phyloP scores from a whole-genome alignment of 108 stramenopile species.

The Nannochloropsis granulata region DNA sequence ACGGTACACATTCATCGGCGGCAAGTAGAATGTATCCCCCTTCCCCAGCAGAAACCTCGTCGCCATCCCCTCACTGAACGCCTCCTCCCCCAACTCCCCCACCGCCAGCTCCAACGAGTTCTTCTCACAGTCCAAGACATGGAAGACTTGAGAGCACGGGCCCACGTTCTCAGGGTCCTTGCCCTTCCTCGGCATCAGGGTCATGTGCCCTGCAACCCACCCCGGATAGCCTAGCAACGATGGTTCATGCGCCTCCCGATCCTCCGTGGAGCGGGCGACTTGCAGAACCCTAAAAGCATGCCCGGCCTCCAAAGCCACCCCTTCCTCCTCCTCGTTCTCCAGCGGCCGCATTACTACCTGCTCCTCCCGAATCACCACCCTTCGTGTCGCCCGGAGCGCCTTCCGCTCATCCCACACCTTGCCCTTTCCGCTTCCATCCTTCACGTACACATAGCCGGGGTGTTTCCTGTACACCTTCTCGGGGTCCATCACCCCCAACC shows the following conservation, averaged over 20 bases:
- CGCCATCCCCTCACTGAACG: conserved; percentile 55
- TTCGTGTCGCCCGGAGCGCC: not conserved
- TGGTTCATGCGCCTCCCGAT: not conserved
- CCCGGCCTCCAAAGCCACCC: not conserved
- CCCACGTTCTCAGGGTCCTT: conserved; percentile 19
- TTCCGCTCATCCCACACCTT: not conserved
- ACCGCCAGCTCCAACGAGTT: conserved; percentile 21
- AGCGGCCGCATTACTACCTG: not conserved
- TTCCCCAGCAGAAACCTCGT: conserved; percentile 65
- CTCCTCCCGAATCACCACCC: not conserved
- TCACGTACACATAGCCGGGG: not conserved
- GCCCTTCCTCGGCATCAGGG: not conserved
- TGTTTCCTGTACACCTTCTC: not conserved
- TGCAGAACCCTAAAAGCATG: conserved; percentile 6
- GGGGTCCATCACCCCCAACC: not conserved
- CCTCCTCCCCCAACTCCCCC: conserved; percentile 40
- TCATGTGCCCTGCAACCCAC: conserved; percentile 15
- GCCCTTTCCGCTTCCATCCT: not conserved
- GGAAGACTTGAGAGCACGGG: conserved; percentile 13
- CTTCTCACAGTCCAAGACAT: conserved; percentile 4
- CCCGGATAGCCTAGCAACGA: conserved; percentile 2
- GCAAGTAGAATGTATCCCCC: conserved; percentile 85
- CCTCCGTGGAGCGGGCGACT: not conserved
- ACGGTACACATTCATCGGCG: conserved; percentile 78
- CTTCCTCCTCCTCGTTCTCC: conserved; percentile 8